Base-by-base conservation (phyloP, 495 filamentous ascomycete species). In the Hyaloscypha hepaticicola region DNA sequence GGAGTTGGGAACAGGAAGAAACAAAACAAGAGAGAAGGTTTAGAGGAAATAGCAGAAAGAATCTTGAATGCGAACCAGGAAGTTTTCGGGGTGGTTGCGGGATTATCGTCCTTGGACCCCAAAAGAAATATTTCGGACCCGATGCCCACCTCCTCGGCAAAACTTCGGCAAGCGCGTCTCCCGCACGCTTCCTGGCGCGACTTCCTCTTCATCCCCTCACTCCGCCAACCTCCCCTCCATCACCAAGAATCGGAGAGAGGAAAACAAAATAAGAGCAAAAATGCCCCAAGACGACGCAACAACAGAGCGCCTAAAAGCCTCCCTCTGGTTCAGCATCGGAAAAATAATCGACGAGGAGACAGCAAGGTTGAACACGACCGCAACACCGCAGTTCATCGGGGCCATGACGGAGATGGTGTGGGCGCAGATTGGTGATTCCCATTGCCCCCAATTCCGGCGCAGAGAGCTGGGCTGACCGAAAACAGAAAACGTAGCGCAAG, bases 301-400 rank as follows among this genome's bases (percentile, higher is more conserved):
- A 14, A 45, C 19, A 16, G 38, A 45, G 38, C 38, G 38, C 38
- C 38, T 45, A 14, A 99, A 99, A 83, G 87, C 91, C 57, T 91
- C 92, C 33, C 84, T 99, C n/a, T 98, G 93, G 93, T 90, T 89
- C 73, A 83, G 86, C 24, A 86, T 97, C 64, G 93, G 93, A 72
- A 90, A 92, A 73, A 91, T 92, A 55, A 90, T 97, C 52, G 94
- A 97, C 74, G 87, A 93, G 66, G 91, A 96, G 73, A 89, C 87
- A 29, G 77, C 95, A 38, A 80, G 81, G 26, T 80, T 90, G 14
- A 88, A 90, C 71, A 82, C 89, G 64, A 97, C 94, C 75, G 92
- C 93, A 2, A 97, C 93, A 1, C 93, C 93, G 7, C 93, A 97
- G 72, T 99, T 97, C 76, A 97, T 97, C 69, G 93, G 87, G 11